Percentiles rank a stretch among this genome's conserved stretches.
phyloP scores from a whole-genome alignment of 2,329 filamentous ascomycete genomes.

The Rhexocercosporidium sp. region DNA sequence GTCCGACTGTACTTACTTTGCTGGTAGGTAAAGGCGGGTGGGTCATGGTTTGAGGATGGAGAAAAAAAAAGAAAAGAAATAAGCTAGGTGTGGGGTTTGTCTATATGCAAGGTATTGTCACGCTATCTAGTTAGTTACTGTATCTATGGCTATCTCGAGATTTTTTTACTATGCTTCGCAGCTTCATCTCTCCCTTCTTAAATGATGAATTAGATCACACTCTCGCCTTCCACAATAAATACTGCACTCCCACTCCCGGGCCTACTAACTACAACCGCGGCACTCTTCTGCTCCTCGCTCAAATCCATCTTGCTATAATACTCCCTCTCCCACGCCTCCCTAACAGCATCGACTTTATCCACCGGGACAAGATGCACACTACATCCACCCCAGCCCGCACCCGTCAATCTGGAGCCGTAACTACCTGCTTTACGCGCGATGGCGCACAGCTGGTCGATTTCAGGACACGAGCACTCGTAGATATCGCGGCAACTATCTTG shows the following conservation, averaged over 20 bases:
- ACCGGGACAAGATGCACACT: slow-evolving; percentile 90
- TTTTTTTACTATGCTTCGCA: too few relatives aligned
- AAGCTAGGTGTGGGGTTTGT: too few relatives aligned
- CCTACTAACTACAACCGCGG: slow-evolving; percentile 87
- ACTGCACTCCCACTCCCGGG: slow-evolving; percentile 76
- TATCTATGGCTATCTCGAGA: neutral
- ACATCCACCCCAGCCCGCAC: slow-evolving; percentile 96
- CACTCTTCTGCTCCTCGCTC: slow-evolving; percentile 73
- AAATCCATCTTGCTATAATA: slow-evolving; percentile 77
- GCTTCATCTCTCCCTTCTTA: too few relatives aligned
- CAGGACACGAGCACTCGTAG: slow-evolving; percentile 91
- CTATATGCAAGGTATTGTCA: neutral
- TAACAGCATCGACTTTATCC: slow-evolving; percentile 79
- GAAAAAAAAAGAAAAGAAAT: too few relatives aligned
- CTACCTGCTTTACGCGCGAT: slow-evolving; percentile 80
- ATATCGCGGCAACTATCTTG: slow-evolving; percentile 85
- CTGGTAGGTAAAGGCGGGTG: too few relatives aligned
- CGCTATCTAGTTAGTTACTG: neutral
- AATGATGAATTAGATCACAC: slow-evolving; percentile 9
- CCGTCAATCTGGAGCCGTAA: slow-evolving; percentile 85
- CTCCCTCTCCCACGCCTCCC: slow-evolving; percentile 75
- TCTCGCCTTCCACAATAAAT: slow-evolving; percentile 46
- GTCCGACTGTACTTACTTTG: too few relatives aligned
- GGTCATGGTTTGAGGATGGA: too few relatives aligned
- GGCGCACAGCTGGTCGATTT: slow-evolving; percentile 86